These are phyloP conservation scores for Yamadazyma taylorii DNA, from an alignment of 1,139 yeast species.

Conservation along the genomic window DNA sequence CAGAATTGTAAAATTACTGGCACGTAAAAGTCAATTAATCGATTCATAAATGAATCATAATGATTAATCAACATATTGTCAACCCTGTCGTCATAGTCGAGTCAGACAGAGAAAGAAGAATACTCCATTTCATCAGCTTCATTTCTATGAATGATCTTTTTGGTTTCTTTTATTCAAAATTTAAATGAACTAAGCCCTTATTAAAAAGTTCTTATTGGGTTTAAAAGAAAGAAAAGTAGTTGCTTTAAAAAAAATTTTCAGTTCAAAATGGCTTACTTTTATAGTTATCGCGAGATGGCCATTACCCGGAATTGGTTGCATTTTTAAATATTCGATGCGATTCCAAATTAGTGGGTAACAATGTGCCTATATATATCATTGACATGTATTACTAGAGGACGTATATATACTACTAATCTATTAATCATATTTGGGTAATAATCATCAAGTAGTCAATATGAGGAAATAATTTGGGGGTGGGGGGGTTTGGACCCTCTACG, in stretches of 20 bases:
- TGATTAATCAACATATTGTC: constrained; percentile 51
- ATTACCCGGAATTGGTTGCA: background rate
- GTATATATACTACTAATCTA: too few relatives aligned
- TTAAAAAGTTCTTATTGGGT: constrained; percentile 9
- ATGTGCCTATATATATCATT: too few relatives aligned
- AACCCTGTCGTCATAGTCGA: constrained; percentile 86
- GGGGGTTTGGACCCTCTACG: too few relatives aligned
- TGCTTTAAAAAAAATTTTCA: constrained; percentile 6
- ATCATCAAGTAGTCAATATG: too few relatives aligned
- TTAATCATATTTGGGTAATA: too few relatives aligned
- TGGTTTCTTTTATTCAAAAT: constrained; percentile 5
- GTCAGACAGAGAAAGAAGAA: constrained; percentile 78
- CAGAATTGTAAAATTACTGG: constrained; percentile 79
- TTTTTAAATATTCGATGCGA: too few relatives aligned
- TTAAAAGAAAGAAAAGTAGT: constrained; percentile 1
- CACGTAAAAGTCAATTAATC: constrained; percentile 65
- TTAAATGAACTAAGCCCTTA: constrained; percentile 20
- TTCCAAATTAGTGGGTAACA: too few relatives aligned
- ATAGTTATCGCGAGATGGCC: constrained; percentile 1
- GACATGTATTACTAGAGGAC: too few relatives aligned
- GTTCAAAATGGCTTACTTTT: constrained; percentile 8
- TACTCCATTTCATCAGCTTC: constrained; percentile 57
- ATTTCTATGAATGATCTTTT: constrained; percentile 1
- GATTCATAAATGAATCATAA: constrained; percentile 25
- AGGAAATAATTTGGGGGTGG: too few relatives aligned